A percentile compares a stretch with the other conserved stretches of the same genome.
Evolutionary conservation across 257 asterid genomes (phyloP).

Genomic region (Vinca minor): DNA sequence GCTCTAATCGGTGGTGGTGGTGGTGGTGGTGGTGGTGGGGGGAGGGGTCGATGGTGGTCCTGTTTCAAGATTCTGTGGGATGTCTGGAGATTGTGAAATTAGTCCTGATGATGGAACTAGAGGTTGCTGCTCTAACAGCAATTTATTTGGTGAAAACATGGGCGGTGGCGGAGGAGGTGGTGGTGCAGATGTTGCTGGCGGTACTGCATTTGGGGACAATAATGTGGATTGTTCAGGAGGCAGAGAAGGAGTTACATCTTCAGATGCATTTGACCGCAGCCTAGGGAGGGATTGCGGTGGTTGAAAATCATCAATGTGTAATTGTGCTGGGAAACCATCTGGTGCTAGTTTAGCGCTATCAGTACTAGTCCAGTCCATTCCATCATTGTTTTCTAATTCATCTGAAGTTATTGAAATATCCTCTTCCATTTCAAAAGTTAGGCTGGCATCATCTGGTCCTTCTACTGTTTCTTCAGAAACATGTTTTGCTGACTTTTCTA

Average conservation of each 20-base stretch:
- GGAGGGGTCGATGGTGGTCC: conserved; percentile 28
- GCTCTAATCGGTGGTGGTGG: conserved; percentile 6
- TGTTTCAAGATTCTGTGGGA: neutral
- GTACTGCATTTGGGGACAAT: neutral
- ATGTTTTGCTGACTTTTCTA: conserved; percentile 4
- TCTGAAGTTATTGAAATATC: conserved; percentile 15
- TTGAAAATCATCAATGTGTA: conserved; percentile 20
- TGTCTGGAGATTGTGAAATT: neutral
- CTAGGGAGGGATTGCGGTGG: conserved; percentile 24
- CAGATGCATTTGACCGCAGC: conserved; percentile 18
- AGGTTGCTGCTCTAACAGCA: neutral
- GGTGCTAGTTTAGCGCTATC: conserved; percentile 10
- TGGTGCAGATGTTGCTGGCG: conserved; percentile 4
- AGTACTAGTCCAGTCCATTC: conserved; percentile 11
- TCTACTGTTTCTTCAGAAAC: conserved; percentile 19
- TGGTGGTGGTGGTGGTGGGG: conserved; percentile 22
- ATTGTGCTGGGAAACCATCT: conserved; percentile 9
- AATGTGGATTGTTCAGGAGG: conserved; percentile 4
- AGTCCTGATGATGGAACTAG: conserved; percentile 5
- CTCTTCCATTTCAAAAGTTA: conserved; percentile 30
- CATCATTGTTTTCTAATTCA: conserved; percentile 14
- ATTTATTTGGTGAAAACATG: neutral
- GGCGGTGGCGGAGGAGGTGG: conserved; percentile 17
- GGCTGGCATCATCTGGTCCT: conserved; percentile 14
- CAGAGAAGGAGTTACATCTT: conserved; percentile 9